Conservation (phyloP, 208 protist genomes). For the Acanthamoeba triangularis region DNA sequence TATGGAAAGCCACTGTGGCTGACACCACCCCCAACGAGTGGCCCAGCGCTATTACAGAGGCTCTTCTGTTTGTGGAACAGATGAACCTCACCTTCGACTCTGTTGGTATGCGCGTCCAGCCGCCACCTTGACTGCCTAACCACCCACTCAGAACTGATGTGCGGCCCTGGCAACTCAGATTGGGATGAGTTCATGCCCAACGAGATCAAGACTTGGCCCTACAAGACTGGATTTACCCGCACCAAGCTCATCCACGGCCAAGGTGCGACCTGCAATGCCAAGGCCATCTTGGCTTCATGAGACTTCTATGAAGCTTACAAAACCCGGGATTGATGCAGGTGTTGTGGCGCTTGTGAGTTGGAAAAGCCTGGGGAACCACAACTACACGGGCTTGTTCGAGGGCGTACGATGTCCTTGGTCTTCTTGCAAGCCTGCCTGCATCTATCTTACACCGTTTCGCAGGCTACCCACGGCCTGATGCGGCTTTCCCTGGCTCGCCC, state of each 20-base stretch:
- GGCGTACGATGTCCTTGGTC: not conserved
- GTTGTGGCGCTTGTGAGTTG: not conserved
- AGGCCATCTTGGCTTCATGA: not conserved
- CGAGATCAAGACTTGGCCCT: not conserved
- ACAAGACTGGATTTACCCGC: not conserved
- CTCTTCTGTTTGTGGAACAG: not conserved
- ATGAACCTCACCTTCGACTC: slow-evolving; percentile 74
- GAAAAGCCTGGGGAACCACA: not conserved
- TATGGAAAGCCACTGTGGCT: too few species aligned
- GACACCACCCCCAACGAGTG: not conserved
- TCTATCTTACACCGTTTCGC: not conserved
- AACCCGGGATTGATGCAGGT: not conserved
- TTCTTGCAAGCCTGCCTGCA: not conserved
- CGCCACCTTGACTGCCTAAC: too few species aligned
- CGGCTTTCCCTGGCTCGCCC: not conserved
- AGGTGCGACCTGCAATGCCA: not conserved
- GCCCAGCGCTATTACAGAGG: not conserved
- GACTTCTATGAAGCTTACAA: too few species aligned
- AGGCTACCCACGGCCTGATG: not conserved
- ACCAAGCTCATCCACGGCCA: slow-evolving; percentile 32
- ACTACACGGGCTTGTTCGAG: slow-evolving; percentile 64
- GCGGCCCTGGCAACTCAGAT: not conserved
- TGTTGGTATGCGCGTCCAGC: not conserved
- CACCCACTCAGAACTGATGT: too few species aligned
- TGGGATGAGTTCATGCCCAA: slow-evolving; percentile 2